Percentiles rank a stretch among this genome's conserved stretches.
phyloP scores from a whole-genome alignment of 345 rosid genomes.

The Clausena lansium region DNA sequence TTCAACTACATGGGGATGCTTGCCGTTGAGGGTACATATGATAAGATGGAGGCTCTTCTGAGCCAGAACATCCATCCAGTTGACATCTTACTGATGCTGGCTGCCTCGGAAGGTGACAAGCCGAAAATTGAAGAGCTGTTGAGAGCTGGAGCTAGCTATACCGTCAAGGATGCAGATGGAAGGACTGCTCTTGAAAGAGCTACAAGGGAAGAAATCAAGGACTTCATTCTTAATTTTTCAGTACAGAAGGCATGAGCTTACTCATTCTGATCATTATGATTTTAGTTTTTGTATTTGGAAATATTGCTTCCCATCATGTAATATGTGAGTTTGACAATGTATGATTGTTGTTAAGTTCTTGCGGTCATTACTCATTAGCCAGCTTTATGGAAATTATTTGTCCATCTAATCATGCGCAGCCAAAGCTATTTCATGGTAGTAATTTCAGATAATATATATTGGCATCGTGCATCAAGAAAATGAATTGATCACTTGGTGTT shows the following conservation, averaged over 20 bases:
- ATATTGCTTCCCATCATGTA: background rate
- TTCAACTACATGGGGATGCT: conserved; percentile 98
- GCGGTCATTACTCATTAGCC: background rate
- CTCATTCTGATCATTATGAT: background rate
- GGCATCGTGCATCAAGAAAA: background rate
- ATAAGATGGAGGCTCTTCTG: conserved; percentile 86
- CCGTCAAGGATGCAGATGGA: conserved; percentile 70
- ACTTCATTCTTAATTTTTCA: conserved; percentile 57
- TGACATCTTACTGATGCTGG: conserved; percentile 74
- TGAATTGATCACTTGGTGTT: background rate
- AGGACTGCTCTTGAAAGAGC: conserved; percentile 77
- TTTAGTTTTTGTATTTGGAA: background rate
- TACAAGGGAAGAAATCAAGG: conserved; percentile 50
- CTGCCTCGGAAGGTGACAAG: conserved; percentile 83
- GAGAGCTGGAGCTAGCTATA: conserved; percentile 71
- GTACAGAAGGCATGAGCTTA: conserved; percentile 56
- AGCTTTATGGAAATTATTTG: background rate
- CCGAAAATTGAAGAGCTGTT: conserved; percentile 87
- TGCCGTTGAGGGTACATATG: conserved; percentile 86
- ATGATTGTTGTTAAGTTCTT: background rate
- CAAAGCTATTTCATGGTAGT: background rate
- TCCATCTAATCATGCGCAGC: background rate
- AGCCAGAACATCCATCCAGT: conserved; percentile 77
- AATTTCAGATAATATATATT: background rate
- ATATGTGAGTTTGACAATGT: background rate